Base-by-base conservation (phyloP, 2,329 filamentous ascomycete genomes). In the Neopestalotiopsis clavispora region DNA sequence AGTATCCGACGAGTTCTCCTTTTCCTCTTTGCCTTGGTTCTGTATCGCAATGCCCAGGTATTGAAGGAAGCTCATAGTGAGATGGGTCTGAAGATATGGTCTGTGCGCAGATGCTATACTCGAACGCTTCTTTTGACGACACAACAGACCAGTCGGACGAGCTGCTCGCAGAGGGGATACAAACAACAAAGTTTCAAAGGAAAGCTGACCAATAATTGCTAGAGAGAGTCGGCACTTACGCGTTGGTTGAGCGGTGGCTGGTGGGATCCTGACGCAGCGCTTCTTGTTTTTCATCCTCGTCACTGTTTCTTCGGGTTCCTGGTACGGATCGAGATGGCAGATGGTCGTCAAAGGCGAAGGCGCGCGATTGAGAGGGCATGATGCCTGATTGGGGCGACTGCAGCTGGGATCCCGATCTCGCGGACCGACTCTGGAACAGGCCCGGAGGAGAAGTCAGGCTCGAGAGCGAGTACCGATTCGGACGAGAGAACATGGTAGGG, bases 381-480 rank as follows among this genome's bases (percentile, higher is more conserved):
- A 90, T 84, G 61, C 88, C 88, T 14, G 88, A 87, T 70, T 91
- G 91, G 10, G 94, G 94, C 30, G 94, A 97, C 7, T 92, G 91
- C 69, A 96, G 86, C 77, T 94, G 91, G 38, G 94, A 94, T 73
- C 92, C 92, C 40, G 93, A 93, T 71, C 94, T 89, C 71, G 87
- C 91, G 65, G 92, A 88, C 70, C 94, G 90, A 78, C 90, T 91
- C 23, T 28, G 23, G 80, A 92, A 90, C 67, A 93, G 81, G 60
- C 92, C 92, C 4, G 92, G 92, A 58, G 94, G 92, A 45, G 94
- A 95, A 59, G 92, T 92, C 76, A 98, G 86, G 82, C 93, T 96
- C 49, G 94, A 95, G 70, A 93, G 92, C 67, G 95, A 97, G 83
- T 97, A 95, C 71, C 95, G 90, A 78, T 95, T 95, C 58, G 94